Conservation (phyloP, 106 monocot species). For the Acorus gramineus region DNA sequence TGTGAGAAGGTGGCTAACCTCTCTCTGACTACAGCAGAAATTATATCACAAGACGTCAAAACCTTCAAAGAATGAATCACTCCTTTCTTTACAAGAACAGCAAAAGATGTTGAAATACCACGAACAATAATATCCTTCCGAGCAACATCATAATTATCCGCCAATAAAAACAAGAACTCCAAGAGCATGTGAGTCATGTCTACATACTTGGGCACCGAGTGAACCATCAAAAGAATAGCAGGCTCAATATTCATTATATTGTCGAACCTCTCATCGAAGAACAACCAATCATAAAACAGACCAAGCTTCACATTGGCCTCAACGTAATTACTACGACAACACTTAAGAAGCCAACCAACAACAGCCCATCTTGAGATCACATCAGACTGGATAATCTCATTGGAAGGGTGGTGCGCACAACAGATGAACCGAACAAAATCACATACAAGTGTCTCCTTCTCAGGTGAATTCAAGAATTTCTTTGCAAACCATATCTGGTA, state of each 20-base stretch:
- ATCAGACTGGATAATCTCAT: conserved; percentile 45
- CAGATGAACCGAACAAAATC: conserved; percentile 50
- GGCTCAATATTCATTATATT: conserved; percentile 82
- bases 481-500: conserved; percentile 80
- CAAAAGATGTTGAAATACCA: conserved; percentile 32
- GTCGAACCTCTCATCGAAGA: conserved; percentile 50
- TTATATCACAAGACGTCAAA: conserved; percentile 18
- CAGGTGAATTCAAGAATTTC: conserved; percentile 43
- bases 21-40: conserved; percentile 40
- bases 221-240: conserved; percentile 73
- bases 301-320: conserved; percentile 77
- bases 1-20: conserved; percentile 18
- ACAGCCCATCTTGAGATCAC: conserved; percentile 77
- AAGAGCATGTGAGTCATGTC: conserved; percentile 53
- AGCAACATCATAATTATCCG: conserved; percentile 67
- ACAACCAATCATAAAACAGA: conserved; percentile 93
- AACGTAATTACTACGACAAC: conserved; percentile 47
- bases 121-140: conserved; percentile 39
- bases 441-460: conserved; percentile 28
- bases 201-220: conserved; percentile 64
- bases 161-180: conserved; percentile 80
- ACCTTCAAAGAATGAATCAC: conserved; percentile 58
- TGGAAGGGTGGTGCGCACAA: conserved; percentile 48
- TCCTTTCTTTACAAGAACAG: conserved; percentile 35
- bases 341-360: conserved; percentile 78